A percentile compares a stretch with the other conserved stretches of the same genome.
Evolutionary conservation across 2,329 filamentous ascomycete species (phyloP).

Genomic region (Samsoniella hepiali): DNA sequence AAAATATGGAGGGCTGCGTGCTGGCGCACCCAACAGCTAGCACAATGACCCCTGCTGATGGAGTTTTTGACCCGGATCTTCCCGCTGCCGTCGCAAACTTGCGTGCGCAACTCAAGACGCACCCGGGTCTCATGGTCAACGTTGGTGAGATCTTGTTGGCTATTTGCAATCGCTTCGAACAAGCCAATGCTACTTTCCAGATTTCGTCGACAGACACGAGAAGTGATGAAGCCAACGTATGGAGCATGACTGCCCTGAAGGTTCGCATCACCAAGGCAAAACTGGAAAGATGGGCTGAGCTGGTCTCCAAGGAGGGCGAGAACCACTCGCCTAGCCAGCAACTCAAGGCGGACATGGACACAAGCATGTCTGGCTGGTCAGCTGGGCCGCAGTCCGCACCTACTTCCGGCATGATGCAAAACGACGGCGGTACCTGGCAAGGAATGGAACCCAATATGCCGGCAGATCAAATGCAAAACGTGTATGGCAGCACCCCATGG

Average conservation of each 20-base stretch:
- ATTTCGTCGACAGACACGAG: constrained; percentile 30
- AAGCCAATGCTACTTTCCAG: constrained; percentile 38
- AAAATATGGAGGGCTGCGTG: neutral
- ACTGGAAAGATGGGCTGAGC: constrained; percentile 46
- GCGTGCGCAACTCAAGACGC: constrained; percentile 39
- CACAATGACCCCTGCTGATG: neutral
- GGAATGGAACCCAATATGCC: constrained; percentile 23
- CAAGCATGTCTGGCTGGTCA: constrained; percentile 19
- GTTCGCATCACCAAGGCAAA: constrained; percentile 45
- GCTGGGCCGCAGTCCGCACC: constrained; percentile 3
- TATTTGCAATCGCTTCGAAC: constrained; percentile 42
- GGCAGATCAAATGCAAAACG: constrained; percentile 27
- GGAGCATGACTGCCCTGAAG: constrained; percentile 48
- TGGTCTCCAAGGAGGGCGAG: constrained; percentile 38
- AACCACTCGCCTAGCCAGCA: constrained; percentile 24
- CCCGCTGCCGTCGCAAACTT: constrained; percentile 40
- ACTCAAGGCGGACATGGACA: constrained; percentile 22
- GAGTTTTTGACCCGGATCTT: constrained; percentile 35
- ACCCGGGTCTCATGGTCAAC: constrained; percentile 45
- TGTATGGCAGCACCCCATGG: constrained; percentile 30
- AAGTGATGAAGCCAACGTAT: constrained; percentile 43
- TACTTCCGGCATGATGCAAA: neutral
- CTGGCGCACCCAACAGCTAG: neutral
- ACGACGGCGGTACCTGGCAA: constrained; percentile 11
- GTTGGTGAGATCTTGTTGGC: constrained; percentile 41